These are phyloP conservation scores for Dipodascopsis uninucleata DNA, from an alignment of 805 yeast species.

Conservation along the genomic window DNA sequence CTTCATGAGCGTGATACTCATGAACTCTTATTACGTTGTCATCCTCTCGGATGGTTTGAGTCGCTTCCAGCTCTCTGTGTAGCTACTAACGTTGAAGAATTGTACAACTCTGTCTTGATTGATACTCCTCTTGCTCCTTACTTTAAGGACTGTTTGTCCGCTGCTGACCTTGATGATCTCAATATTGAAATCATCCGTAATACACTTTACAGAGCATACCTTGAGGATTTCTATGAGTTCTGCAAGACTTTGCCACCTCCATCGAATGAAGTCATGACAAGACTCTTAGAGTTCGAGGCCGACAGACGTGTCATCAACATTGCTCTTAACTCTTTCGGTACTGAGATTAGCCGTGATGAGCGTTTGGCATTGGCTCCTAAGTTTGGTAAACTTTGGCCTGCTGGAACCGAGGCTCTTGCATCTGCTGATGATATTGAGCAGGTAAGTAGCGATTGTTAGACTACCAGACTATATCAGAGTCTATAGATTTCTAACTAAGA, in stretches of 20 bases:
- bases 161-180: constrained; percentile 81
- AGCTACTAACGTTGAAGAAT: constrained; percentile 91
- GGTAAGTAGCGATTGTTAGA: constrained; percentile 48
- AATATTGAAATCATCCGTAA: constrained; percentile 94
- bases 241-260: constrained; percentile 66
- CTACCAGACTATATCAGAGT: not conserved
- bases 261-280: constrained; percentile 73
- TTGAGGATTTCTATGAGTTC: constrained; percentile 79
- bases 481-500: constrained; percentile 1
- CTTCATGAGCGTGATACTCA: constrained; percentile 88
- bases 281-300: constrained; percentile 82
- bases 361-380: constrained; percentile 70
- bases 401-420: constrained; percentile 61
- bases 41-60: constrained; percentile 98
- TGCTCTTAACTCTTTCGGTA: constrained; percentile 79
- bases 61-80: constrained; percentile 92
- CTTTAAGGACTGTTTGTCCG: constrained; percentile 82
- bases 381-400: constrained; percentile 76
- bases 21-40: constrained; percentile 86
- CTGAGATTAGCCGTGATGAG: constrained; percentile 73
- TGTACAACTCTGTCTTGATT: constrained; percentile 85
- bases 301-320: constrained; percentile 93
- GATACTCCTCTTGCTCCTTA: constrained; percentile 98
- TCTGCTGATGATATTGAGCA: constrained; percentile 82
- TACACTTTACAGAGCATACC: constrained; percentile 84